Base-by-base conservation (phyloP, 106 monocot genomes). In the Allium cepa region DNA sequence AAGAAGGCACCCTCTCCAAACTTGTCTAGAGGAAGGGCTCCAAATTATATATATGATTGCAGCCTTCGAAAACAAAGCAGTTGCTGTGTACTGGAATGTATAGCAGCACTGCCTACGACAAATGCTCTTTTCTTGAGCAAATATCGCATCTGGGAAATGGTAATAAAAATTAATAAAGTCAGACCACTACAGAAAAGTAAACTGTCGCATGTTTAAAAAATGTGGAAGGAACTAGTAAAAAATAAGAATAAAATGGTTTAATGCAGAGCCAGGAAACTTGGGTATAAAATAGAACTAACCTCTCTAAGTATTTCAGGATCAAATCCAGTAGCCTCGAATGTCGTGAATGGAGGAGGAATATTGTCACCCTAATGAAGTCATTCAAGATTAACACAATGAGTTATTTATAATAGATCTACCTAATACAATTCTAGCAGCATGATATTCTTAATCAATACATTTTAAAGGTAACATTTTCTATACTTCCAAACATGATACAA, bases 341-440 rank as follows among this genome's bases (percentile, higher is more conserved):
- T 78, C 78, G 76, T 88, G 67, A 88, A 84, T 49, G 87, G 87
- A 57, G 80, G 50, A 56, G 87, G 87, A 17, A 83, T 78, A 81
- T 79, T 69, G n/a, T 80, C 80, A 22, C 83, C 87, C 83, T 88
- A 65, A 57, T 11, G 50, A 74, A 59, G 53, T 49, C 59, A 28
- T 49, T 51, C 4, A 56, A 51, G 51, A 66, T 7, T 50, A 49
- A 48, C 63, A 64, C 36, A 36, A 36, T 36, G 36, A 36, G 3
- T 36, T 5, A 36, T 5, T 36, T 36, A 36, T 36, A 36, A 36
- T 5, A 36, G 36, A 36, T 36, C 3, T 36, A 36, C 36, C 36
- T 5, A 36, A 5, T 36, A 36, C 36, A 36, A 36, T 36, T 36
- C 36, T 36, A 36, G 5, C 5, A 36, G 36, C 36, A 36, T 3